A percentile compares a stretch with the other conserved stretches of the same genome.
Evolutionary conservation across 169 alveolate genomes (phyloP).

Genomic region (Cryptosporidium canis): DNA sequence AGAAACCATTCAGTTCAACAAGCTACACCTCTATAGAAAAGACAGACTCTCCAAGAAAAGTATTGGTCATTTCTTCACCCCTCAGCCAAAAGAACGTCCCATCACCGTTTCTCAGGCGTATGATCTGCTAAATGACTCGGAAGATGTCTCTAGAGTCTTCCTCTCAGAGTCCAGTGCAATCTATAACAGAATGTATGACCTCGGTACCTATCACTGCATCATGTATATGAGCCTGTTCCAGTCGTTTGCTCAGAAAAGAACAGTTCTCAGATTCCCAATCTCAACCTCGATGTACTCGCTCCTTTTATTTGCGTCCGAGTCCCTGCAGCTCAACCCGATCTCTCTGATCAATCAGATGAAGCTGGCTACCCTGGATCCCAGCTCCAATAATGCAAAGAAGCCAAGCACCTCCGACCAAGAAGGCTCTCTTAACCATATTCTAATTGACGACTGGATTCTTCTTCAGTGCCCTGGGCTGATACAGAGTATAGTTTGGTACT

Average conservation of each 20-base stretch:
- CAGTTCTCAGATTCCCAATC: constrained; percentile 42
- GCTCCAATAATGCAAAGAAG: background rate
- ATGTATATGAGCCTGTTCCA: constrained; percentile 44
- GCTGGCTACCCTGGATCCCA: background rate
- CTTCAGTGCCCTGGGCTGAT: constrained; percentile 56
- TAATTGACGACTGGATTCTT: constrained; percentile 46
- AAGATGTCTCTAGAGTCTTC: constrained; percentile 6
- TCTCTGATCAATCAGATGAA: constrained; percentile 39
- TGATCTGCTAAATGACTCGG: constrained; percentile 17
- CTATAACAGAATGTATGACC: constrained; percentile 51
- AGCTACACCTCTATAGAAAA: constrained; percentile 11
- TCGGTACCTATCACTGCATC: constrained; percentile 50
- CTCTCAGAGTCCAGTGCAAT: constrained; percentile 42
- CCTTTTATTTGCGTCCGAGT: constrained; percentile 19
- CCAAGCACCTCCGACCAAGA: background rate
- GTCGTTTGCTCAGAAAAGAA: constrained; percentile 25
- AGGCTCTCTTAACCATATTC: background rate
- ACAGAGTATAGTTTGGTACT: constrained; percentile 65
- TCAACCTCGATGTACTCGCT: constrained; percentile 48
- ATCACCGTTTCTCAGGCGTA: constrained; percentile 14
- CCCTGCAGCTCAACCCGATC: constrained; percentile 29
- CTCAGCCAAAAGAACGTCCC: constrained; percentile 9
- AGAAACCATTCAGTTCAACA: constrained; percentile 37
- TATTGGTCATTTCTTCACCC: constrained; percentile 4
- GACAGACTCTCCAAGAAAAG: constrained; percentile 5